Percentiles rank a stretch among this genome's conserved stretches.
These are phyloP conservation scores for Metschnikowia lochheadii DNA, from an alignment of 805 yeast species.

Conservation along the genomic window DNA sequence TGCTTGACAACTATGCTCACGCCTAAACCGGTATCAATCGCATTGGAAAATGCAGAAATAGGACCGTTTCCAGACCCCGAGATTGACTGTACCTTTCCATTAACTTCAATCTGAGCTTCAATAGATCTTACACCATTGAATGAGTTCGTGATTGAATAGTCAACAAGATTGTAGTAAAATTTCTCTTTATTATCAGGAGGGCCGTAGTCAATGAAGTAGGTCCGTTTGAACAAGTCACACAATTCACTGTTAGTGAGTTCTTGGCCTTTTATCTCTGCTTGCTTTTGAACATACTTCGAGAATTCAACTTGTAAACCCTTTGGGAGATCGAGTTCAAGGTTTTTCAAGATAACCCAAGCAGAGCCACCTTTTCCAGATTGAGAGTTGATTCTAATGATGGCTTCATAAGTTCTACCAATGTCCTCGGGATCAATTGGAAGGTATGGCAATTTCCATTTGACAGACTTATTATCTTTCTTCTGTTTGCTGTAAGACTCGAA, in stretches of 20 bases:
- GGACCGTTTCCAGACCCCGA: slow-evolving; percentile 79
- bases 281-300: slow-evolving; percentile 63
- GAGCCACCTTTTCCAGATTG: slow-evolving; percentile 90
- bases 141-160: slow-evolving; percentile 44
- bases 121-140: slow-evolving; percentile 39
- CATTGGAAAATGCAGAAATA: slow-evolving; percentile 64
- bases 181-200: slow-evolving; percentile 18
- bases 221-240: slow-evolving; percentile 57
- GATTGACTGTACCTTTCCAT: slow-evolving; percentile 28
- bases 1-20: slow-evolving; percentile 56
- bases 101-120: slow-evolving; percentile 46
- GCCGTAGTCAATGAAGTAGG: slow-evolving; percentile 46
- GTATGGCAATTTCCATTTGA: slow-evolving; percentile 71
- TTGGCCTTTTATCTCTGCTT: slow-evolving; percentile 67
- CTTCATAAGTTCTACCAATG: slow-evolving; percentile 85
- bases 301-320: slow-evolving; percentile 75
- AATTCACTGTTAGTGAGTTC: slow-evolving; percentile 67
- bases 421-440: slow-evolving; percentile 82
- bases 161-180: slow-evolving; percentile 35
- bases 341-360: slow-evolving; percentile 77
- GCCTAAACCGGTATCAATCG: slow-evolving; percentile 34
- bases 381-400: slow-evolving; percentile 84
- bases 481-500: slow-evolving; percentile 48
- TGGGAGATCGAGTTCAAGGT: slow-evolving; percentile 75
- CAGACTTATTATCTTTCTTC: slow-evolving; percentile 31